phyloP scores from a whole-genome alignment of 768 basidiomycete species.

The Russula abietina region DNA sequence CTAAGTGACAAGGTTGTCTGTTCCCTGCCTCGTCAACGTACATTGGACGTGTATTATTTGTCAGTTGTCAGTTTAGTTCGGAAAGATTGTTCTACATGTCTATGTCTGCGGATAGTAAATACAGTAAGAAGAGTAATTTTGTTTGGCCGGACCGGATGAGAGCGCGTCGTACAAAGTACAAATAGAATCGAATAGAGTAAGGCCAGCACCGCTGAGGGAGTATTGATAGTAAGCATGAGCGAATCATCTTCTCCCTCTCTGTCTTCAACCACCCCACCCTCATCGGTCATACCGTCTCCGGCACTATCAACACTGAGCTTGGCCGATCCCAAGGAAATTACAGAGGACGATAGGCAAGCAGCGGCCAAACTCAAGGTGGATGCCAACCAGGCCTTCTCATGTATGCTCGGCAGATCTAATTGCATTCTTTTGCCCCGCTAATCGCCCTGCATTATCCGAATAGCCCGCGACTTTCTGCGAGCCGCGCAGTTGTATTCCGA shows the following conservation, averaged over 20 bases:
- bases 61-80: background rate
- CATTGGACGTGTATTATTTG: too few relatives aligned
- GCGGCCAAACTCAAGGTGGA: conserved; percentile 71
- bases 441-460: conserved; percentile 18
- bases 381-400: conserved; percentile 83
- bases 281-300: conserved; percentile 55
- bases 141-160: conserved; percentile 4
- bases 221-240: conserved; percentile 26
- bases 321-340: conserved; percentile 41
- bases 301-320: conserved; percentile 47
- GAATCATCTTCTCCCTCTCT: conserved; percentile 33
- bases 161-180: too few relatives aligned
- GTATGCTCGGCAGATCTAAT: conserved; percentile 37
- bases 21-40: background rate
- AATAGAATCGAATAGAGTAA: background rate
- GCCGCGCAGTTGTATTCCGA: conserved; percentile 77
- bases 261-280: conserved; percentile 46
- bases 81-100: background rate
- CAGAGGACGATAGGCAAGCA: conserved; percentile 62
- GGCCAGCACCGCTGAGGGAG: background rate
- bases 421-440: background rate
- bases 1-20: background rate
- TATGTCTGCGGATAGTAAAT: background rate
- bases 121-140: background rate
- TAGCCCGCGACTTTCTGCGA: conserved; percentile 66